Conservation (phyloP, 495 filamentous ascomycete species). For the Trichoderma asperelloides region DNA sequence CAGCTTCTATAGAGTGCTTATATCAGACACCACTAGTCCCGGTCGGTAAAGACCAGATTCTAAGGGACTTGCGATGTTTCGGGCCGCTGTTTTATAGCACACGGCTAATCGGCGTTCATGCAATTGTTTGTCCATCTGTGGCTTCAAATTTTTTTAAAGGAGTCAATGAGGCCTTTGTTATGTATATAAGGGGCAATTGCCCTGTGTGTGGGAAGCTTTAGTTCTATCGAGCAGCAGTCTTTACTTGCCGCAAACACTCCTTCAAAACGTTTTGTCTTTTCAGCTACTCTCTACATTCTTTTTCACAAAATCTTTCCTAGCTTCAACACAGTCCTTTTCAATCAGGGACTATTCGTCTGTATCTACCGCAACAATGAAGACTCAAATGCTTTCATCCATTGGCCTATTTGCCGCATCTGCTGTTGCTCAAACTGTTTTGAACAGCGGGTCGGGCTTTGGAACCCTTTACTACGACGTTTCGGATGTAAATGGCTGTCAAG, state of each 20-base stretch:
- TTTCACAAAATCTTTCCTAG: too few species aligned
- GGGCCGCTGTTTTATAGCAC: background rate
- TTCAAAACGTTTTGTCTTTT: background rate
- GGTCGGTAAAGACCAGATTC: background rate
- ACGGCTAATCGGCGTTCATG: background rate
- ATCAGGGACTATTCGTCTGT: background rate
- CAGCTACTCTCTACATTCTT: background rate
- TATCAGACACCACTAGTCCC: background rate
- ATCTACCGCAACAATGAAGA: background rate
- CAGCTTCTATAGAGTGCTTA: background rate
- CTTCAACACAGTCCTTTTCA: too few species aligned
- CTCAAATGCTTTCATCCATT: background rate
- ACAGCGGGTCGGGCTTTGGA: background rate
- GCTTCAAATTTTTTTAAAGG: background rate
- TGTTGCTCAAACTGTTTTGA: background rate
- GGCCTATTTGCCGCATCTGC: constrained; percentile 4
- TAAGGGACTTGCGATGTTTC: background rate
- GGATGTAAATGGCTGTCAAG: background rate
- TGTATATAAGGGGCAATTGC: background rate
- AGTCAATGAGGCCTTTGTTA: background rate
- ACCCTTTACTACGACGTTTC: background rate
- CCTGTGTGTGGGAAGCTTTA: background rate
- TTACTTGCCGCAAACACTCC: background rate
- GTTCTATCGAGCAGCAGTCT: background rate
- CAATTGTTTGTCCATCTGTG: background rate